Evolutionary conservation across 331 rosid species (phyloP), one percentile per base, ranked within the genome.

Genomic region (Cydonia oblonga): DNA sequence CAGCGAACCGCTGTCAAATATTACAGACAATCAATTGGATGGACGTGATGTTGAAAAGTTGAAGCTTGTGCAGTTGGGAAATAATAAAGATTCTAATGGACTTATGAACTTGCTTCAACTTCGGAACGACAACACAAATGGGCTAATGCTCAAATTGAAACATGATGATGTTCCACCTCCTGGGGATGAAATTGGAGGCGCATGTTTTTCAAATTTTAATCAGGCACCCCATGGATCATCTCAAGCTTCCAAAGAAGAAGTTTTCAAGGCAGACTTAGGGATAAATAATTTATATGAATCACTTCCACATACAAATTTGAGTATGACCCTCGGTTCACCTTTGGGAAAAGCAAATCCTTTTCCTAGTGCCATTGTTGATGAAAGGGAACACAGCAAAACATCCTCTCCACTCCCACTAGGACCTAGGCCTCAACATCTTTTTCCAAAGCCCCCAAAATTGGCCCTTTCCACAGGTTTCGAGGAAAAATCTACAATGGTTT

Each of bases 381-480:
- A 88, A 75, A 87, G 85, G 73, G 96, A 90, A 77, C 89, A 80
- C 56, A 74, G 85, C 72, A 86, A 84, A 81, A 52, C 86, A 75
- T 72, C 90, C 56, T 72, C 91, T 76, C 75, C 89, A 65, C 79
- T 88, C 76, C 66, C 85, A 78, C 87, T 76, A 32, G 96, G 91
- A 26, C 68, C 83, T 40, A 91, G 96, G 80, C 88, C 98, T 79
- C 87, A 90, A 71, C 92, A 88, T 79, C 89, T 88, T 70, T 82
- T 89, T 78, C 97, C 96, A 15, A 95, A 86, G 78, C 93, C 96
- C 53, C 91, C 98, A 46, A 88, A 89, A 86, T 87, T 96, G 74
- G 77, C 85, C 59, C 81, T 90, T 76, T 73, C 81, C 6, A 25
- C 85, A 28, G 80, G 93, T 52, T 81, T 89, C 82, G 96, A 91